These are phyloP conservation scores for Pseudozyma thailandica DNA, from an alignment of 1,284 basidiomycete genomes.

Conservation along the genomic window DNA sequence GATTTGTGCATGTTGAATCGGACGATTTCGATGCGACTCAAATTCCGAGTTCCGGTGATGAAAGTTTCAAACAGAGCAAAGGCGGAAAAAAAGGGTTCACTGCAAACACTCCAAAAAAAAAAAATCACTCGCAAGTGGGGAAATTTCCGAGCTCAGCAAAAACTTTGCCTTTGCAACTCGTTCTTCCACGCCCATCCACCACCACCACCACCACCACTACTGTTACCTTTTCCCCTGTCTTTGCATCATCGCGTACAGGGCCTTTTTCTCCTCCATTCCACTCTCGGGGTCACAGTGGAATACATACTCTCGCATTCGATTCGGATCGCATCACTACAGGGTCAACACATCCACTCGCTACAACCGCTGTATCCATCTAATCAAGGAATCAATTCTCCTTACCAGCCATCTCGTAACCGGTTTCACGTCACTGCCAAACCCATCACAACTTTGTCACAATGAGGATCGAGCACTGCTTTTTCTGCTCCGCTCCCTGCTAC, in stretches of 20 bases:
- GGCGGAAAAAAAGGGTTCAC: constrained; percentile 7
- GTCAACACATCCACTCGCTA: too few relatives aligned
- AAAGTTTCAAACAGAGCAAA: constrained; percentile 1
- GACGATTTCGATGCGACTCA: constrained; percentile 1
- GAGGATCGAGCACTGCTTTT: constrained; percentile 70
- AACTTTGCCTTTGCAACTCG: constrained; percentile 1
- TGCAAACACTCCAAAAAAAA: background rate
- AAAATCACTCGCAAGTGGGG: background rate
- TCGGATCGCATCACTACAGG: background rate
- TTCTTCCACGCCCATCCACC: constrained; percentile 2
- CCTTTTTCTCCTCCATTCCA: background rate
- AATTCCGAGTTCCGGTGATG: constrained; percentile 15
- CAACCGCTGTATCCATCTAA: background rate
- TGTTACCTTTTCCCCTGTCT: background rate
- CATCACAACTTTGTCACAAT: constrained; percentile 23
- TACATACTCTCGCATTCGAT: too few relatives aligned
- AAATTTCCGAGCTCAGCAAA: background rate
- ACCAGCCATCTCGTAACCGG: background rate
- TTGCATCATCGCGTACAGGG: background rate
- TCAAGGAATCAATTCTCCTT: background rate
- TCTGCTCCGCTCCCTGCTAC: constrained; percentile 90
- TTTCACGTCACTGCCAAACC: too few relatives aligned
- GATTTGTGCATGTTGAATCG: constrained; percentile 1
- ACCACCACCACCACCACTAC: background rate
- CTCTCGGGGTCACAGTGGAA: too few relatives aligned